Base-by-base conservation (phyloP, 148 eudicot species). In the Nyssa sinensis region DNA sequence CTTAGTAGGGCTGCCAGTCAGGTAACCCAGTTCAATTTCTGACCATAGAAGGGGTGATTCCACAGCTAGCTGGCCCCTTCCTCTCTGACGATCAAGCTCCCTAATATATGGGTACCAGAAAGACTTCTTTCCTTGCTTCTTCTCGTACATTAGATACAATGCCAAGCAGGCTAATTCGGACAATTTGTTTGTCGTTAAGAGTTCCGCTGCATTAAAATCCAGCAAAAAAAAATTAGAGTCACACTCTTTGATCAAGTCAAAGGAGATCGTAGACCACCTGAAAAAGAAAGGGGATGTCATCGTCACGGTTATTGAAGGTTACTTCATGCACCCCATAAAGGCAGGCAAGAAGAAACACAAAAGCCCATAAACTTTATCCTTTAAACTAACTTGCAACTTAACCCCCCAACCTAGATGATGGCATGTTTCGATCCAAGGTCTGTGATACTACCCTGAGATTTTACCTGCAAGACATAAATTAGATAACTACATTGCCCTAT, bases 31-130 rank as follows among this genome's bases (percentile, higher is more conserved):
- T 82, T 95, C 99, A 44, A 67, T 67, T 70, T 89, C 87, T 23
- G 97, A 85, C 99, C 99, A 95, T 11, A 95, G 73, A 68, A 95
- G 97, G 19, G 99, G 99, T 19, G 99, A 95, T 81, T 95, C 96
- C 44, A 95, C 99, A 47, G 99, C 94, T 72, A 93, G 78, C 81
- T 95, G 99, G 34, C 99, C 99, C 82, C 99, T 88, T 51, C 98
- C 99, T 83, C 99, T 80, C 82, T 95, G 99, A 34, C 98, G 98
- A 86, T 95, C 99, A 81, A 95, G 98, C 85, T 95, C 99, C 86
- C 87, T 87, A 73, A 95, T 95, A 72, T 89, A 95, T 11, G 98
- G 99, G 79, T 91, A 93, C 99, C 99, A 95, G 74, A 93, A 89
- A 37, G 99, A 95, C 82, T 85, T 87, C 74, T 88, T 93, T 3